phyloP scores from a whole-genome alignment of 495 filamentous ascomycete species.

The Xylaria flabelliformis region DNA sequence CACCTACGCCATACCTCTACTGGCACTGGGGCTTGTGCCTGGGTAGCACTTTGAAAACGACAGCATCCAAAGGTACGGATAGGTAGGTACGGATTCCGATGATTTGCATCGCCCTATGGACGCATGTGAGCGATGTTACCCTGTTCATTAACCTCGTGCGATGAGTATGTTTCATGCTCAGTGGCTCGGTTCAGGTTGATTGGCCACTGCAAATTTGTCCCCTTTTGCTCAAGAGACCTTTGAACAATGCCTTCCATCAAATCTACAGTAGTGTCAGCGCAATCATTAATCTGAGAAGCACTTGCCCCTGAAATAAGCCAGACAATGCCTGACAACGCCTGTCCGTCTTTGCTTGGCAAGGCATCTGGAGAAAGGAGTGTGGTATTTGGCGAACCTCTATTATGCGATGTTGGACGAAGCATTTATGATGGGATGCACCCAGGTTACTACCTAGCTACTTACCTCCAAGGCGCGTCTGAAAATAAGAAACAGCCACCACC shows the following conservation, averaged over 20 bases:
- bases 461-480: no score
- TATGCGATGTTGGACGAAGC: slow-evolving; percentile 13
- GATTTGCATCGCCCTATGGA: background rate
- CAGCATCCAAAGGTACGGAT: no score
- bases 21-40: background rate
- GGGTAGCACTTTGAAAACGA: background rate
- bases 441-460: no score
- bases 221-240: background rate
- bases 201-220: background rate
- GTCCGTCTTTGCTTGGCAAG: background rate
- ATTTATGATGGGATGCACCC: background rate
- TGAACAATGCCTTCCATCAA: background rate
- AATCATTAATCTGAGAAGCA: background rate
- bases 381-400: background rate
- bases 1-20: background rate
- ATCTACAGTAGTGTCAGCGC: background rate
- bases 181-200: background rate
- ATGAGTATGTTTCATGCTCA: slow-evolving; percentile 2
- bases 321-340: background rate
- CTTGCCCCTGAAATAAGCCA: background rate
- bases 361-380: background rate
- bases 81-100: background rate
- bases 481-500: no score
- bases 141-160: slow-evolving; percentile 9
- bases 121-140: background rate